Base-by-base conservation (phyloP, 345 rosid genomes). In the Brassica rapa region DNA sequence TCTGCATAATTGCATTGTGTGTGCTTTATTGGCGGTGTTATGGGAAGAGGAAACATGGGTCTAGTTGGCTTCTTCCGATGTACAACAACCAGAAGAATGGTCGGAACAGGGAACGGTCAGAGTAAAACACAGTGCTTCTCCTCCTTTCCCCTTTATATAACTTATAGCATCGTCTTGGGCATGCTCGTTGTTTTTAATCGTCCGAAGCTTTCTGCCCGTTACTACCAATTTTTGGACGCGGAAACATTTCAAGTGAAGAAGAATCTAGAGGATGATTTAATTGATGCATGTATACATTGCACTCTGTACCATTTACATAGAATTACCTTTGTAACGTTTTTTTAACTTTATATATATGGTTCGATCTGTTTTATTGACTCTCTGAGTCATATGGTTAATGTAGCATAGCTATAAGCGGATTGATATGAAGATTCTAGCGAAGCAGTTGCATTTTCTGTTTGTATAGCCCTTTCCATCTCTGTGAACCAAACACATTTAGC, bases 21-120 rank as follows among this genome's bases (percentile, higher is more conserved):
- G 73, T 91, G 70, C 73, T 93, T 59, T 93, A 93, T 77, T 90
- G 94, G 89, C 93, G 96, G 81, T 95, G 97, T 82, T 86, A 76
- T 41, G 92, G 98, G 61, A 85, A 77, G 86, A 87, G 94, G 81
- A 95, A 88, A 81, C 90, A 86, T 3, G 89, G 97, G 15, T 82
- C 90, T 2, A 86, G 75, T 5, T 86, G 94, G 87, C 82, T 93
- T 64, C 88, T 96, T 77, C 99, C 99, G 0, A 41, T 93, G 66
- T 91, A 91, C 82, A 89, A 79, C 69, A 89, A 68, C 53, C 86
- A 81, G 27, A 90, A 81, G 78, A 84, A 81, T 66, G 84, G 90
- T 30, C 65, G 91, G 39, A 84, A 71, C 39, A 86, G 97, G 79
- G 88, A 86, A 7, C 90, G 99, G 84, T 82, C 99, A 43, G 99